Base-by-base conservation (phyloP, 305 asterid genomes). In the Euphrasia arctica region DNA sequence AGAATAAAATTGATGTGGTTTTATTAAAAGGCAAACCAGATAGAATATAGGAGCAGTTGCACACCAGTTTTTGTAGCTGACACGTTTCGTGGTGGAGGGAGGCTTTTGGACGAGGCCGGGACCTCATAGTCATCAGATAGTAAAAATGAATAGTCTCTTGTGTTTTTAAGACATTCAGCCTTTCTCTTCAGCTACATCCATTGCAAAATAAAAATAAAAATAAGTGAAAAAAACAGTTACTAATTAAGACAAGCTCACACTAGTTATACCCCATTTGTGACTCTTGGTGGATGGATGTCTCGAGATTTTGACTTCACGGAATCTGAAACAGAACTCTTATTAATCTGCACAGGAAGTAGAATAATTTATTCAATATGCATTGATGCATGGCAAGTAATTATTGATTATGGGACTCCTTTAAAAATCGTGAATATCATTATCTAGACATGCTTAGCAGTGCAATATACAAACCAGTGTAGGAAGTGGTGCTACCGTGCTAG, bases 61-160 rank as follows among this genome's bases (percentile, higher is more conserved):
- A 59, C 70, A 94, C 99, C 99, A 73, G 88, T 75, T 70, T 74
- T 81, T 51, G 80, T 85, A 64, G 79, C 77, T 7, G 80, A 78
- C 29, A 74, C 66, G 64, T 71, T 84, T 75, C 66, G 79, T 3
- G 85, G 62, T 9, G 77, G 43, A 39, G 11, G 86, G 18, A 79
- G 85, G 55, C 73, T 79, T 71, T 81, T 88, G 2, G 75, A 31
- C 6, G 88, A 73, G 73, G 72, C 80, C 9, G 90, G 91, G 76
- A 85, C 63, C 63, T 90, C 95, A 27, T 83, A 82, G 75, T 94
- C 97, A 60, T 88, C 95, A 29, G 95, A 85, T 69, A 84, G 63
- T 54, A 94, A 77, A 78, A 94, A 94, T 9, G 99, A 90, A 70
- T 94, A 94, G 74, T 94, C 99, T 74, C 99, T 83, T 8, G 96